Evolutionary conservation across 192 early-diverging fungal species (phyloP).

Genomic region (Entomortierella parvispora): DNA sequence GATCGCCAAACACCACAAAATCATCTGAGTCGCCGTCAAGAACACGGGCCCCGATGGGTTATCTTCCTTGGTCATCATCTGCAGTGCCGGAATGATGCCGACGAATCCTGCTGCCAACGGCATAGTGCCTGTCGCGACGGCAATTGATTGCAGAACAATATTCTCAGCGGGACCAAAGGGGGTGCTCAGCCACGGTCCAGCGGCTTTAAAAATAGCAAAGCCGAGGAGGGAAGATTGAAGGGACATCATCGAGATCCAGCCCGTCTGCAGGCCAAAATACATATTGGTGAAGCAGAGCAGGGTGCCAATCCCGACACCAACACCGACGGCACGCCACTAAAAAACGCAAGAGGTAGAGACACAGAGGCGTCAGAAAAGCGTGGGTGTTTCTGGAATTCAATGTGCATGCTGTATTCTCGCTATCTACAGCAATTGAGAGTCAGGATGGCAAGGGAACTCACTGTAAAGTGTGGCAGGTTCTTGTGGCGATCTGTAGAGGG

Average conservation of each 20-base stretch:
- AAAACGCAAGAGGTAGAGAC: background rate
- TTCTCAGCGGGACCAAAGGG: constrained; percentile 86
- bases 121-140: constrained; percentile 88
- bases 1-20: constrained; percentile 79
- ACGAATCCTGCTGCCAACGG: constrained; percentile 85
- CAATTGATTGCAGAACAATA: constrained; percentile 85
- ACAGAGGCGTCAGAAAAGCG: background rate
- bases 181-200: constrained; percentile 46
- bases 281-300: constrained; percentile 87
- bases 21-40: constrained; percentile 59
- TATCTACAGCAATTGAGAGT: background rate
- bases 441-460: constrained; percentile 16
- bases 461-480: constrained; percentile 45
- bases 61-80: constrained; percentile 70
- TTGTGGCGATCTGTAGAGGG: constrained; percentile 5
- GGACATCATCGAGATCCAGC: constrained; percentile 86
- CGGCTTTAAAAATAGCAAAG: constrained; percentile 80
- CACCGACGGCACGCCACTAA: constrained; percentile 62
- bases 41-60: constrained; percentile 61
- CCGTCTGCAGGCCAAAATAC: constrained; percentile 88
- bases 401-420: no score
- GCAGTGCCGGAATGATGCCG: constrained; percentile 83
- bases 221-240: constrained; percentile 77
- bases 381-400: no score
- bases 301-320: constrained; percentile 74